Evolutionary conservation across 1,139 yeast genomes (phyloP), one percentile per base, ranked within the genome.

Genomic region (Magnusiomyces fungicola): DNA sequence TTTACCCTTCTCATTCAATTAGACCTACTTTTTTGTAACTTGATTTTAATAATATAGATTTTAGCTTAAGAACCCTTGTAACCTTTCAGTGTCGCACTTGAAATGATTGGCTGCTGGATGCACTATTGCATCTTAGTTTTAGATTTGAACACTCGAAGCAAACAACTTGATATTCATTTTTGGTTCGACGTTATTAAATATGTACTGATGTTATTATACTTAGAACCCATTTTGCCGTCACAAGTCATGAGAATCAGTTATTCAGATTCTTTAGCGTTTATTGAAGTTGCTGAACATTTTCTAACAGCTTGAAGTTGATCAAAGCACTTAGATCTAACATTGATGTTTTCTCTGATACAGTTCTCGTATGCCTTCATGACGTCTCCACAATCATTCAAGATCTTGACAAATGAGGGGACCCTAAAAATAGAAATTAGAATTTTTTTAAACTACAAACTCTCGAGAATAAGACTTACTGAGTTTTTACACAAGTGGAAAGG

Each of bases 401-500:
- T 81, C 61, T 72, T 76, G 57, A 77, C 79, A 64, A 81, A 80
- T 23, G 84, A 72, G 1, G 89, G 87, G 12, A 82, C 87, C 25
- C 58, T 56, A 40, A 7, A 12, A 19, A 18, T 14, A 12, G 7
- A n/a, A 37, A 18, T 37, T 7, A 18, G n/a, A n/a, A n/a, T n/a
- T n/a, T n/a, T n/a, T n/a, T n/a, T n/a, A 29, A 7, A 25, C 27
- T 18, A 22, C 19, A 27, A 30, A 23, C 10, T 3, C 1, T n/a
- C 9, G 6, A 14, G 2, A 25, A 9, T n/a, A 19, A 22, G 3
- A 52, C 60, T 37, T 53, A 57, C 50, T 70, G 66, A 4, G 71
- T 68, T 59, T 72, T 73, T 53, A 82, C 83, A 63, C 90, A 83
- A 37, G 63, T 60, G 22, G 83, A 74, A 52, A 83, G 69, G 22